A percentile compares a stretch with the other conserved stretches of the same genome.
These are phyloP conservation scores for Suillus americanus DNA, from an alignment of 768 basidiomycete genomes.

Conservation along the genomic window DNA sequence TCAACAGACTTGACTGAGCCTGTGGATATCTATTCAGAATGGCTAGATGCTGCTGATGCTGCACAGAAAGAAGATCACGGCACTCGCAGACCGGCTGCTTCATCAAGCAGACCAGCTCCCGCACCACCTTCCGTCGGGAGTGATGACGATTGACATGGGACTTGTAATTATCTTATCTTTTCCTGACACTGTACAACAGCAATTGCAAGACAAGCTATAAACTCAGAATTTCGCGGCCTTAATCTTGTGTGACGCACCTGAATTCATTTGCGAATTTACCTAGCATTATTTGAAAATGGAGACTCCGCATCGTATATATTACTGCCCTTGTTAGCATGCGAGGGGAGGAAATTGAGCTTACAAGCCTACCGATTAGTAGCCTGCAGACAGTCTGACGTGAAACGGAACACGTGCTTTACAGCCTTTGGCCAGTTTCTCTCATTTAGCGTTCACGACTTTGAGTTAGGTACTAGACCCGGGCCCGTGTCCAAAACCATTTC, in stretches of 20 bases:
- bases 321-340: too few species aligned
- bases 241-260: not conserved
- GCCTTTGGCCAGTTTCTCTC: not conserved
- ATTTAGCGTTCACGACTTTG: conserved; percentile 19
- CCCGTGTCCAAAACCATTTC: conserved; percentile 10
- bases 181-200: conserved; percentile 23
- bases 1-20: conserved; percentile 78
- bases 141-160: conserved; percentile 47
- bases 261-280: not conserved
- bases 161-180: conserved; percentile 8
- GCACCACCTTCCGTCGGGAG: conserved; percentile 39
- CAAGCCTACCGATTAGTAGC: not conserved
- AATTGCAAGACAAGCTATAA: conserved; percentile 8
- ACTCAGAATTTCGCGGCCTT: not conserved
- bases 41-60: conserved; percentile 88
- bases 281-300: not conserved
- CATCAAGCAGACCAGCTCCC: conserved; percentile 47
- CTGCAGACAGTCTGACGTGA: conserved; percentile 11
- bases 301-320: not conserved
- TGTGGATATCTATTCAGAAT: conserved; percentile 88
- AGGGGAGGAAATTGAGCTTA: not conserved
- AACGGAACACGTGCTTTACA: conserved; percentile 15
- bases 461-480: not conserved
- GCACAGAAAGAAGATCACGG: conserved; percentile 64
- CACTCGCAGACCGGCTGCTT: conserved; percentile 49